A percentile compares a stretch with the other conserved stretches of the same genome.
Conservation (phyloP, 176 grass and related monocot species). For the Bolboschoenus planiculmis region DNA sequence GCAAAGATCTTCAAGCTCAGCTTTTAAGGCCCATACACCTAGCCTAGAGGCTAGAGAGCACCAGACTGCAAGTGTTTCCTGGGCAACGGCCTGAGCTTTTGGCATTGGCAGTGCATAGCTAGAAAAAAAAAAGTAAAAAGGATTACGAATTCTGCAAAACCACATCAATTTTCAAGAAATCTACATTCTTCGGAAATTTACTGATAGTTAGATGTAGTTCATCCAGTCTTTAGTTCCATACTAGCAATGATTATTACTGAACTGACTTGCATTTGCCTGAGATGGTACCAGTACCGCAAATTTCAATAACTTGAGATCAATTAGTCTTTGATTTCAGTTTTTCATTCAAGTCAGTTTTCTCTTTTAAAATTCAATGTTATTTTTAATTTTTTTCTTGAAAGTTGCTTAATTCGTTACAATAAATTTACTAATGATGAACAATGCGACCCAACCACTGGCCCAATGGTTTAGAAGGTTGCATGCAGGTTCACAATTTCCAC, state of each 20-base stretch:
- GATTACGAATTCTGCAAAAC: neutral
- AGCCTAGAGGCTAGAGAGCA: conserved; percentile 93
- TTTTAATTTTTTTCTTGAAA: neutral
- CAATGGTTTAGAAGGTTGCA: neutral
- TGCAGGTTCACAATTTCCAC: neutral
- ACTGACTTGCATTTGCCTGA: neutral
- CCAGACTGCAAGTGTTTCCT: conserved; percentile 92
- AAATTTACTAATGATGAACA: neutral
- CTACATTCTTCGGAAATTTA: neutral
- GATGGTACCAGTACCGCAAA: neutral
- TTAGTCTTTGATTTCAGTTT: neutral
- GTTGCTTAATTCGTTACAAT: neutral
- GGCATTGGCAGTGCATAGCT: conserved; percentile 81
- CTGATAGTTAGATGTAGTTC: neutral
- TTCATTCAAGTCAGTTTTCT: neutral
- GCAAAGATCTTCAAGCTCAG: conserved; percentile 97
- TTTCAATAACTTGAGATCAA: neutral
- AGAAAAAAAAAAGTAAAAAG: conserved; percentile 32
- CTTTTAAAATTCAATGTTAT: neutral
- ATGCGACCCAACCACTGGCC: neutral
- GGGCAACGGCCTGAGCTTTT: conserved; percentile 98
- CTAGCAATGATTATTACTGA: neutral
- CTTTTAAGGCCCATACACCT: conserved; percentile 97
- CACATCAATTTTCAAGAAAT: neutral
- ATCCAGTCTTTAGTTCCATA: neutral